These are phyloP conservation scores for Candida michaelii DNA, from an alignment of 805 yeast species.

Conservation along the genomic window DNA sequence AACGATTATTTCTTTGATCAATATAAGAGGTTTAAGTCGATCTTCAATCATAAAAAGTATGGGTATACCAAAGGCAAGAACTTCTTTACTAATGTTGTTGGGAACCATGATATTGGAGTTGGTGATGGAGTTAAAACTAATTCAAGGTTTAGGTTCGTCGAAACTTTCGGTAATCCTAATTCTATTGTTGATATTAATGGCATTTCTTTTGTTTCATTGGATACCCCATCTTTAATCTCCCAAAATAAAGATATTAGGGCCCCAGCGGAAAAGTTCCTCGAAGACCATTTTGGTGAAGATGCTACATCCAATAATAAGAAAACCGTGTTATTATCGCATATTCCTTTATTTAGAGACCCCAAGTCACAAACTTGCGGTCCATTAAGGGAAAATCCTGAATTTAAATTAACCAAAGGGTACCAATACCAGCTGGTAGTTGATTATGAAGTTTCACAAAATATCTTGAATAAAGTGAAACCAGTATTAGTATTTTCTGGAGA, in stretches of 20 bases:
- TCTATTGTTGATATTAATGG: constrained; percentile 22
- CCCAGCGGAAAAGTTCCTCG: constrained; percentile 57
- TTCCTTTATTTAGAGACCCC: constrained; percentile 78
- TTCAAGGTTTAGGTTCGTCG: constrained; percentile 28
- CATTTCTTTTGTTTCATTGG: constrained; percentile 51
- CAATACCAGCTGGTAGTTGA: constrained; percentile 92
- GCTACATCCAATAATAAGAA: neutral
- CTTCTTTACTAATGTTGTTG: constrained; percentile 54
- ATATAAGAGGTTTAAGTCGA: constrained; percentile 30
- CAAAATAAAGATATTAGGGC: constrained; percentile 36
- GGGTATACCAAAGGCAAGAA: constrained; percentile 21
- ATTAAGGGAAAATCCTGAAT: constrained; percentile 61
- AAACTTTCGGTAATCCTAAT: constrained; percentile 36
- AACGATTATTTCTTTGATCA: constrained; percentile 32
- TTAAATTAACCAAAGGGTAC: constrained; percentile 63
- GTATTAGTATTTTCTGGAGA: constrained; percentile 82
- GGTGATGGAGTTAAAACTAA: constrained; percentile 60
- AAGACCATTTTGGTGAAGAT: constrained; percentile 18
- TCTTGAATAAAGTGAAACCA: constrained; percentile 64
- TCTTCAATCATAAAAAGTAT: constrained; percentile 24
- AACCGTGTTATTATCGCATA: constrained; percentile 70
- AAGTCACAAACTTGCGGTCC: constrained; percentile 66
- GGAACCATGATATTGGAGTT: constrained; percentile 96
- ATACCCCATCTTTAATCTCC: constrained; percentile 78
- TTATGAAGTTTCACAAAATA: constrained; percentile 53